Evolutionary conservation across 208 protist species (phyloP).

Genomic region (Herpetomonas samuelpessoai): DNA sequence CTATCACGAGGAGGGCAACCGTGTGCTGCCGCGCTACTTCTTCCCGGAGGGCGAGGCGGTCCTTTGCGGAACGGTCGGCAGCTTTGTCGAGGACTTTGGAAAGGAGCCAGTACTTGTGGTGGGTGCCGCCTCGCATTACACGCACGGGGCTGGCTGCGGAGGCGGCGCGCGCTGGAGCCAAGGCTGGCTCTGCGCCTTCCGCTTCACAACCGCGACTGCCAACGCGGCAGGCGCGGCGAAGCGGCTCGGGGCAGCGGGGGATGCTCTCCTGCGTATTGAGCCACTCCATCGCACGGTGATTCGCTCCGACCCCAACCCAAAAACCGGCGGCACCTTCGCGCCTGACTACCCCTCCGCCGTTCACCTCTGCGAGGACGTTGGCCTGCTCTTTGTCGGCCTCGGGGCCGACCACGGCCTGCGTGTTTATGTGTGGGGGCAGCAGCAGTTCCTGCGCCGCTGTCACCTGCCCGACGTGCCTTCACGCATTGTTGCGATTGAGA

Average conservation of each 20-base stretch:
- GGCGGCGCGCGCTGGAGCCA: conserved; percentile 38
- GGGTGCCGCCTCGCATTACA: conserved; percentile 51
- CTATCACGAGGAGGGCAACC: conserved; percentile 54
- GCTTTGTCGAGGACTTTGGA: conserved; percentile 68
- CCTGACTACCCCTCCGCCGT: conserved; percentile 70
- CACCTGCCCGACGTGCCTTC: conserved; percentile 56
- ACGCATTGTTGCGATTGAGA: conserved; percentile 77
- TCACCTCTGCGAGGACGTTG: conserved; percentile 69
- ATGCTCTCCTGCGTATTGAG: conserved; percentile 39
- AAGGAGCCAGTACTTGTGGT: conserved; percentile 70
- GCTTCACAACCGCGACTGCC: conserved; percentile 21
- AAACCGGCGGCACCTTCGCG: background rate
- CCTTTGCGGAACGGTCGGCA: conserved; percentile 56
- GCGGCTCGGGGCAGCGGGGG: background rate
- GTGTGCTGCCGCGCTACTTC: conserved; percentile 56
- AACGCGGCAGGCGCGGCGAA: background rate
- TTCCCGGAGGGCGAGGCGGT: conserved; percentile 65
- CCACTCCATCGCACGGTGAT: conserved; percentile 66
- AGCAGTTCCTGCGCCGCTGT: conserved; percentile 64
- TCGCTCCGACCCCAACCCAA: conserved; percentile 10
- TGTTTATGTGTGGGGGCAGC: conserved; percentile 71
- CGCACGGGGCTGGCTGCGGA: conserved; percentile 68
- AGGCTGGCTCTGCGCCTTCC: conserved; percentile 66
- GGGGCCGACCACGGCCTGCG: conserved; percentile 55
- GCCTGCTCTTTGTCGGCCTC: conserved; percentile 76